Percentiles rank a stretch among this genome's conserved stretches.
Evolutionary conservation across 768 basidiomycete species (phyloP).

Genomic region (Amanita rimosa): DNA sequence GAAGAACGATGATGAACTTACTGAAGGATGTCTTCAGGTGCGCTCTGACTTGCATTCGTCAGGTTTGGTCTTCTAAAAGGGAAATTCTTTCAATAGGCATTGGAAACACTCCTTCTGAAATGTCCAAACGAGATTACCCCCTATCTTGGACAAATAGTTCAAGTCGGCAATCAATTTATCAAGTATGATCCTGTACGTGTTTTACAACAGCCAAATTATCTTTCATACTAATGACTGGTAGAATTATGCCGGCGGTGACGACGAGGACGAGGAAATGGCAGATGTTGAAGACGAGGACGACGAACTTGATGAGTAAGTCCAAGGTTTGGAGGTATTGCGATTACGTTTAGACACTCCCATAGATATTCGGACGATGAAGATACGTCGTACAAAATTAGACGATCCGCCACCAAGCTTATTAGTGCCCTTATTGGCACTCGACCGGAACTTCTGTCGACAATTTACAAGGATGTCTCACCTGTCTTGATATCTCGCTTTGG

Average conservation of each 20-base stretch:
- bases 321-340: slow-evolving; percentile 32
- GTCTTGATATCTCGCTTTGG: slow-evolving; percentile 84
- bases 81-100: slow-evolving; percentile 40
- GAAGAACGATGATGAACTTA: slow-evolving; percentile 73
- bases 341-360: not conserved
- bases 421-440: slow-evolving; percentile 80
- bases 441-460: slow-evolving; percentile 68
- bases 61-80: not conserved
- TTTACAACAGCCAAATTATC: not conserved
- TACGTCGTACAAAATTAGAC: slow-evolving; percentile 93
- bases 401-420: slow-evolving; percentile 86
- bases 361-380: slow-evolving; percentile 99
- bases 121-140: slow-evolving; percentile 77
- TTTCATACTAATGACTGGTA: slow-evolving; percentile 10
- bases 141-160: slow-evolving; percentile 57
- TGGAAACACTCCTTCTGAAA: slow-evolving; percentile 76
- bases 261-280: slow-evolving; percentile 44
- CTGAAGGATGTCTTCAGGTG: slow-evolving; percentile 74
- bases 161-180: slow-evolving; percentile 66
- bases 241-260: slow-evolving; percentile 42
- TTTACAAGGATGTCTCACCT: slow-evolving; percentile 82
- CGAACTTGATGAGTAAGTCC: slow-evolving; percentile 72
- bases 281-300: slow-evolving; percentile 79
- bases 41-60: not conserved
- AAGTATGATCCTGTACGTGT: slow-evolving; percentile 84